Conservation (phyloP, 208 protist species). For the Trichomonas tenax region DNA sequence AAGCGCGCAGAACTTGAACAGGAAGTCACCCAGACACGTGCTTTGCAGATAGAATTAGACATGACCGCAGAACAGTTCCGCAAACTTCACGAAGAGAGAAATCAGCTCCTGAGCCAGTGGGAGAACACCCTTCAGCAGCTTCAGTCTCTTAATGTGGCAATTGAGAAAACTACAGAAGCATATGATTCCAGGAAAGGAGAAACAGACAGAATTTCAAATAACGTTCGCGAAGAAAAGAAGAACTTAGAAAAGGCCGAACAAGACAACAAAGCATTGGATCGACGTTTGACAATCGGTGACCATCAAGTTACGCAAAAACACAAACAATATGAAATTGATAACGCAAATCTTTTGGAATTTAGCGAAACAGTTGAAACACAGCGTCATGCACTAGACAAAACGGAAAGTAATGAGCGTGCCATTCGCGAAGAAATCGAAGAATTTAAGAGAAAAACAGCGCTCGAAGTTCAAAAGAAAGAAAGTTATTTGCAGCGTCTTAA, state of each 20-base stretch:
- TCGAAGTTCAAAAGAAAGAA: not conserved
- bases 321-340: not conserved
- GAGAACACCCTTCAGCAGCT: not conserved
- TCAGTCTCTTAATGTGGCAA: not conserved
- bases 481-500: not conserved
- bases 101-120: not conserved
- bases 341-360: not conserved
- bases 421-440: not conserved
- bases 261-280: not conserved
- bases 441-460: not conserved
- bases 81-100: conserved; percentile 14
- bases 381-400: not conserved
- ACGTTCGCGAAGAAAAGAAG: not conserved
- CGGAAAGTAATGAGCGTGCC: not conserved
- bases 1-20: not conserved
- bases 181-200: not conserved
- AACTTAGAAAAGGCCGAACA: not conserved
- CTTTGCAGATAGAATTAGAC: conserved; percentile 10
- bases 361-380: not conserved
- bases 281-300: not conserved
- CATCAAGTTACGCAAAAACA: conserved; percentile 10
- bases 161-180: not conserved
- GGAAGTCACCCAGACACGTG: not conserved
- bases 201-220: not conserved
- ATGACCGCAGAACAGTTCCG: conserved; percentile 14